A percentile compares a stretch with the other conserved stretches of the same genome.
phyloP scores from a whole-genome alignment of 305 asterid species.

The Salvia sclarea region DNA sequence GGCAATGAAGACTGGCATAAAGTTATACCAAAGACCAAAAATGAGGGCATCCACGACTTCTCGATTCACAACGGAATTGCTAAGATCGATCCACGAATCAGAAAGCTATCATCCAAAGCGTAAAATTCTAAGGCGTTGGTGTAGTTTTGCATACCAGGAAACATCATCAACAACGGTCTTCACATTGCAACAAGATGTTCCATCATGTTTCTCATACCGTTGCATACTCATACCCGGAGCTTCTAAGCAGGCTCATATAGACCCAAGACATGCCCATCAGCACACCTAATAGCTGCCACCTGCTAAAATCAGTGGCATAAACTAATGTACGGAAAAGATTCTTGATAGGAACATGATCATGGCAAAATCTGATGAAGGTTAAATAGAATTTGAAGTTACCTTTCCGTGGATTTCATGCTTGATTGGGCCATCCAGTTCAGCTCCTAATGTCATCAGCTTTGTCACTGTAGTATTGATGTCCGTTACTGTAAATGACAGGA shows the following conservation, averaged over 20 bases:
- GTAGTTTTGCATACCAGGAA: neutral
- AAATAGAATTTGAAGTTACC: constrained; percentile 42
- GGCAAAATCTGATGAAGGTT: constrained; percentile 18
- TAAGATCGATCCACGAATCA: neutral
- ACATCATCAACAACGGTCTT: neutral
- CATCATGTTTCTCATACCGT: neutral
- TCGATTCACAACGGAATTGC: neutral
- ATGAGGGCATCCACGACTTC: neutral
- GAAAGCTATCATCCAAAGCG: neutral
- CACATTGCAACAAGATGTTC: neutral
- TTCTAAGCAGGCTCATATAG: constrained; percentile 62
- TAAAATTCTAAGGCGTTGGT: neutral
- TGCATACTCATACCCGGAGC: neutral
- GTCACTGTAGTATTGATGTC: constrained; percentile 74
- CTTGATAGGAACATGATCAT: neutral
- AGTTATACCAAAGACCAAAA: neutral
- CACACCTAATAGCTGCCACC: constrained; percentile 74
- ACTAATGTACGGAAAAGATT: neutral
- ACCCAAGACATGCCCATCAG: constrained; percentile 70
- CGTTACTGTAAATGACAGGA: constrained; percentile 75
- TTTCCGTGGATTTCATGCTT: constrained; percentile 89
- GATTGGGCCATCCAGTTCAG: constrained; percentile 89
- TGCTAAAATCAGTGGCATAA: constrained; percentile 22
- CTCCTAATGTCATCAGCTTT: constrained; percentile 82
- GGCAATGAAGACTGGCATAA: no score